Percentiles rank a stretch among this genome's conserved stretches.
phyloP scores from a whole-genome alignment of 2,329 filamentous ascomycete species.

The Alternaria brassicicola region DNA sequence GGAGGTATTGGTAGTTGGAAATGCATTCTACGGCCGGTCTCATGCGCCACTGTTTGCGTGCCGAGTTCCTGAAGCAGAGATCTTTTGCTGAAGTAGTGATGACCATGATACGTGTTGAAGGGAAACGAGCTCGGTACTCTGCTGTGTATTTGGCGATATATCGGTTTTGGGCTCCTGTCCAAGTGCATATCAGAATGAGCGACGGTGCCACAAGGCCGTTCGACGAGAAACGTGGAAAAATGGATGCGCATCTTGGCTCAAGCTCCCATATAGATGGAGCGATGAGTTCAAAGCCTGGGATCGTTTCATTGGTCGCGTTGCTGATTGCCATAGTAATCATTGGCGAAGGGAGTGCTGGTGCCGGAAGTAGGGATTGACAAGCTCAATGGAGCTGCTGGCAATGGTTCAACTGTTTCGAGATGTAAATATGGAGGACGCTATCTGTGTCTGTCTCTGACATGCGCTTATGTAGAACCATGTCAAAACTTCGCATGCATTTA shows the following conservation, averaged over 20 bases:
- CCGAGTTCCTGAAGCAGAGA: constrained; percentile 29
- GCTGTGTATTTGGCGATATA: constrained; percentile 35
- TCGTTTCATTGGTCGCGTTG: neutral
- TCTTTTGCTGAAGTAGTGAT: constrained; percentile 34
- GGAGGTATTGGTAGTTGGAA: neutral
- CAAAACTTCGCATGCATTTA: neutral
- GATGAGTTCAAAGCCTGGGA: constrained; percentile 23
- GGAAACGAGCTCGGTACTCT: constrained; percentile 32
- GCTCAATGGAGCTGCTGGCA: neutral
- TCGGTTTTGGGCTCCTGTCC: constrained; percentile 35
- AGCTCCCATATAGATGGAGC: constrained; percentile 26
- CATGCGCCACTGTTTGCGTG: constrained; percentile 26
- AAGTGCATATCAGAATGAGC: constrained; percentile 37
- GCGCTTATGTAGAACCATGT: neutral
- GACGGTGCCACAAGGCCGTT: constrained; percentile 14
- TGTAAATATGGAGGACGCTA: neutral
- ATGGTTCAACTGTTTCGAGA: neutral
- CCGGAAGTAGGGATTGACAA: neutral
- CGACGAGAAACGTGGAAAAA: neutral
- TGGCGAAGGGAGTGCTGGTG: neutral
- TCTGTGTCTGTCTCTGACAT: neutral
- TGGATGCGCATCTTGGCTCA: constrained; percentile 1
- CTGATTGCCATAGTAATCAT: constrained; percentile 3
- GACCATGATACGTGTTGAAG: constrained; percentile 33
- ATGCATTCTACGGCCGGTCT: constrained; percentile 29